Percentiles rank a stretch among this genome's conserved stretches.
Evolutionary conservation across 2,329 filamentous ascomycete species (phyloP).

Genomic region (Thielaviopsis musarum): DNA sequence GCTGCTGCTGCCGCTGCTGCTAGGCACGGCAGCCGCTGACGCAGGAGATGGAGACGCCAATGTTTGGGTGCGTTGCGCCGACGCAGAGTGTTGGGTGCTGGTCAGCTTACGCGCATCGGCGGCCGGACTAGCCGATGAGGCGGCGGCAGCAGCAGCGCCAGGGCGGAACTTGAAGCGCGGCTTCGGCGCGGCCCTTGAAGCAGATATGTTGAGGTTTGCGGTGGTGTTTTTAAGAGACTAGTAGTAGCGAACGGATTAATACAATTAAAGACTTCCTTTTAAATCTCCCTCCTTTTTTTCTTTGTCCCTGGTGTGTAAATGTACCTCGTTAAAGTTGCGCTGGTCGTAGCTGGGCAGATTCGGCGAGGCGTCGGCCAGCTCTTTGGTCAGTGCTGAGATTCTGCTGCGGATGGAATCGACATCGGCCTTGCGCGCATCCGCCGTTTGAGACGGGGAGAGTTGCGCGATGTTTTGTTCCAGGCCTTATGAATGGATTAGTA

Average conservation of each 20-base stretch:
- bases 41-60: background rate
- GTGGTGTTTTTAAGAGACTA: slow-evolving; percentile 66
- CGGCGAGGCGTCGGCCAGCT: slow-evolving; percentile 68
- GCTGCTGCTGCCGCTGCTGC: slow-evolving; percentile 14
- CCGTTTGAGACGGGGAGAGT: background rate
- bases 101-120: slow-evolving; percentile 21
- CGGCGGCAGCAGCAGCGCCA: slow-evolving; percentile 16
- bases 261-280: background rate
- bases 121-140: slow-evolving; percentile 23
- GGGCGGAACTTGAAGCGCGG: slow-evolving; percentile 68
- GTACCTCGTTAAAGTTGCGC: slow-evolving; percentile 64
- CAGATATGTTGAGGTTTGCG: slow-evolving; percentile 58
- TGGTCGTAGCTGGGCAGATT: slow-evolving; percentile 83
- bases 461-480: slow-evolving; percentile 44
- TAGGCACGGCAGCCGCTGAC: background rate
- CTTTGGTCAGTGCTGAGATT: slow-evolving; percentile 65
- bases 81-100: slow-evolving; percentile 22
- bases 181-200: slow-evolving; percentile 51
- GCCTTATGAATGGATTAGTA: slow-evolving; percentile 32
- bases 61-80: background rate
- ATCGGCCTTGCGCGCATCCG: slow-evolving; percentile 57
- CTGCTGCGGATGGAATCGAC: slow-evolving; percentile 64
- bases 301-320: background rate
- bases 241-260: slow-evolving; percentile 4
- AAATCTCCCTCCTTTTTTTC: too few species aligned